phyloP scores from a whole-genome alignment of 148 eudicot species.

The Amaranthus cruentus region DNA sequence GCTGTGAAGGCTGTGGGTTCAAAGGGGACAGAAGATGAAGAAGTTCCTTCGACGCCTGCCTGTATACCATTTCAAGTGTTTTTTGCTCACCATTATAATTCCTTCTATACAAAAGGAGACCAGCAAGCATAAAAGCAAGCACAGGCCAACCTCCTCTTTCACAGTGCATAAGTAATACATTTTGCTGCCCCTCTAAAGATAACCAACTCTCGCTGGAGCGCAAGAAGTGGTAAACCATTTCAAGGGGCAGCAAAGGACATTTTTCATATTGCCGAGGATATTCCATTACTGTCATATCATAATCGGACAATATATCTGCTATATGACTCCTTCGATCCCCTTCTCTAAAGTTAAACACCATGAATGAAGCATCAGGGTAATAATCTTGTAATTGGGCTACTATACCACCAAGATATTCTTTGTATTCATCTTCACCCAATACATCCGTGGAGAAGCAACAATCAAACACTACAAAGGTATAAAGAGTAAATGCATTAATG shows the following conservation, averaged over 20 bases:
- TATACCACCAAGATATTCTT: slow-evolving; percentile 56
- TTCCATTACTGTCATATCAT: slow-evolving; percentile 83
- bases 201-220: slow-evolving; percentile 77
- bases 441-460: slow-evolving; percentile 75
- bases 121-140: slow-evolving; percentile 84
- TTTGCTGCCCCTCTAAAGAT: slow-evolving; percentile 66
- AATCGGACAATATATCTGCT: slow-evolving; percentile 61
- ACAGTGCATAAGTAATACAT: slow-evolving; percentile 71
- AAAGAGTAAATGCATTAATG: slow-evolving; percentile 5
- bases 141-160: slow-evolving; percentile 85
- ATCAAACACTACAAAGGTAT: slow-evolving; percentile 51
- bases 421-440: slow-evolving; percentile 62
- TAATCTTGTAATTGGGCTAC: slow-evolving; percentile 65
- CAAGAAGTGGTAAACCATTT: slow-evolving; percentile 72
- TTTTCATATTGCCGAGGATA: slow-evolving; percentile 70
- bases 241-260: slow-evolving; percentile 64
- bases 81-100: slow-evolving; percentile 66
- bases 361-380: slow-evolving; percentile 70
- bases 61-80: slow-evolving; percentile 75
- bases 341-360: slow-evolving; percentile 80
- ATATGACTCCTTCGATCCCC: slow-evolving; percentile 66
- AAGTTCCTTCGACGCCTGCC: slow-evolving; percentile 70
- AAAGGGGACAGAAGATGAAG: slow-evolving; percentile 57
- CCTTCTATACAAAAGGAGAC: slow-evolving; percentile 62
- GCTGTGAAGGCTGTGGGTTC: slow-evolving; percentile 67